Percentiles rank a stretch among this genome's conserved stretches.
Evolutionary conservation across 164 flowering plant genomes (phyloP).

Genomic region (Vitis riparia): DNA sequence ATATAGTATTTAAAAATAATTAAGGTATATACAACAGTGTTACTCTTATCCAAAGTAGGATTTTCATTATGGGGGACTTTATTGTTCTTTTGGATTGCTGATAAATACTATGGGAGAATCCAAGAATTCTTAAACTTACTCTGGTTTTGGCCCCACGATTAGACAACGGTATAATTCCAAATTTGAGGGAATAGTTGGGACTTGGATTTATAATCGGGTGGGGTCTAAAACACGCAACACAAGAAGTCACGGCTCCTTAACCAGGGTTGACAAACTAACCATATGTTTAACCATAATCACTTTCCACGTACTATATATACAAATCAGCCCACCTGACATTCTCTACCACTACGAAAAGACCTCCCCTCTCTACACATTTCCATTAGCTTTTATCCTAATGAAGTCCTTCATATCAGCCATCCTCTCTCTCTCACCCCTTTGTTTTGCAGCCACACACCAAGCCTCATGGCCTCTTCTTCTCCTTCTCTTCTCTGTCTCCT

Average conservation of each 20-base stretch:
- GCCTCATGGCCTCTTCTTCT: slow-evolving; percentile 24
- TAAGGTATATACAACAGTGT: too few relatives aligned
- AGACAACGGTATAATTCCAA: background rate
- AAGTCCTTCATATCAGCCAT: slow-evolving; percentile 21
- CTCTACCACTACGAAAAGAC: slow-evolving; percentile 8
- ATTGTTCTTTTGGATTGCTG: too few relatives aligned
- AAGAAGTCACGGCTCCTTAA: background rate
- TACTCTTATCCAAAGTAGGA: too few relatives aligned
- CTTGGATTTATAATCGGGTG: too few relatives aligned
- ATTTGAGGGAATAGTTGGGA: too few relatives aligned
- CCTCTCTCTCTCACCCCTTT: slow-evolving; percentile 27
- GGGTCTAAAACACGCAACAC: background rate
- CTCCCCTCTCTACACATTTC: slow-evolving; percentile 13
- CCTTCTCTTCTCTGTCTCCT: slow-evolving; percentile 14
- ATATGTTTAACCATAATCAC: slow-evolving; percentile 1
- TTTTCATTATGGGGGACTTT: too few relatives aligned
- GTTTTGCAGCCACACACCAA: slow-evolving; percentile 18
- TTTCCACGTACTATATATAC: slow-evolving; percentile 33
- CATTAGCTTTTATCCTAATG: slow-evolving; percentile 19
- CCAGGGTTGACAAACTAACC: slow-evolving; percentile 28
- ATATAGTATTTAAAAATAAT: too few relatives aligned
- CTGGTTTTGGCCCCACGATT: background rate
- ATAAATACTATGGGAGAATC: too few relatives aligned
- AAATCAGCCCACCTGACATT: slow-evolving; percentile 12
- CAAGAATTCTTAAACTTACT: too few relatives aligned